Evolutionary conservation across 352 stramenopile genomes (phyloP), one percentile per base, ranked within the genome.

Genomic region (Globisporangium alternatum): DNA sequence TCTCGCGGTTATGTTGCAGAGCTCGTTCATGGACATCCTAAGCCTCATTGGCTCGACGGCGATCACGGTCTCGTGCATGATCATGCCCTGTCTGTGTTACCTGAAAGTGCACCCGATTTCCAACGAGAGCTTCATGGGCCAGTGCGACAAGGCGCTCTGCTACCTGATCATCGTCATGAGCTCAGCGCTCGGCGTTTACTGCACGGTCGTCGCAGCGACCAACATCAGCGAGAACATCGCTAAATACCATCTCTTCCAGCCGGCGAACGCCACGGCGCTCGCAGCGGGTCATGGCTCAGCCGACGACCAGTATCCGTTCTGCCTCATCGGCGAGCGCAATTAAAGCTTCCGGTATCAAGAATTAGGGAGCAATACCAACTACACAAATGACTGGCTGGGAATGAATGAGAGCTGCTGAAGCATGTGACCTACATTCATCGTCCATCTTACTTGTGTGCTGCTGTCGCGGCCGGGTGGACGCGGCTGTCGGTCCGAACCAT

Each of bases 11-110:
- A 83, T 89, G 71, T 71, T 91, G 35, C 80, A 90, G 59, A 70
- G 74, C n/a, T 91, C 79, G n/a, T 90, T 90, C 60, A 71, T 64
- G 17, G 79, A 90, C 47, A 85, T 90, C 54, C 60, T 89, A 51
- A 88, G 79, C 48, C 74, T 90, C 22, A 90, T 91, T 41, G 80
- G 79, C 3, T 71, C 80, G 12, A 91, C 80, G 13, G 74, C 80
- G 3, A 74, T 91, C 56, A 86, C 83, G 0, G 41, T 87, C 7
- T 89, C 79, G 49, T 91, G 80, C 56, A 88, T 90, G 80, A 76
- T 90, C 68, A 91, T 91, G 83, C 83, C 79, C 35, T 90, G 83
- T 49, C 60, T 90, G 35, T 90, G 83, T 70, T 90, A 89, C 62
- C 65, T 91, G n/a, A 77, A 81, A 17, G 69, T 89, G 13, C 77